A percentile compares a stretch with the other conserved stretches of the same genome.
Conservation (phyloP, 495 filamentous ascomycete species). For the Penicillium lagena region DNA sequence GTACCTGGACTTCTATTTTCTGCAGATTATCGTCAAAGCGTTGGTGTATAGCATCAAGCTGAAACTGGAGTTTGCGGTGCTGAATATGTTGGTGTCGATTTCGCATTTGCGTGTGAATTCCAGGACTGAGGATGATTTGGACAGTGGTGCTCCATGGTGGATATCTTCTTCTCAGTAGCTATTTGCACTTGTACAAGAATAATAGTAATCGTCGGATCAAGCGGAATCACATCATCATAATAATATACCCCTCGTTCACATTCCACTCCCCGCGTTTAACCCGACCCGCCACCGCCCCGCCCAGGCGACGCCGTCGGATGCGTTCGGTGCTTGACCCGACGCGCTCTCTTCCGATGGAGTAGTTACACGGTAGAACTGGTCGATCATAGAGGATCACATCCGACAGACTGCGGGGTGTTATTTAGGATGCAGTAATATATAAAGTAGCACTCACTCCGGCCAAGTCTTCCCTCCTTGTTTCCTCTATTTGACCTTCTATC, state of each 20-base stretch:
- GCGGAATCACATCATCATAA: too few relatives aligned
- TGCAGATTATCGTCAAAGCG: conserved; percentile 42
- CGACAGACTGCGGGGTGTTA: not conserved
- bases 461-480: not conserved
- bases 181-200: too few relatives aligned
- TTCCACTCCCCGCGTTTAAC: not conserved
- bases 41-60: conserved; percentile 49
- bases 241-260: not conserved
- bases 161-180: too few relatives aligned
- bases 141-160: not conserved
- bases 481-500: not conserved
- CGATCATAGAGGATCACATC: not conserved
- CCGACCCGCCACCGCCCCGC: not conserved
- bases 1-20: conserved; percentile 36
- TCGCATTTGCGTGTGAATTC: conserved; percentile 17
- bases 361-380: too few relatives aligned
- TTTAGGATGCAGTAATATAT: not conserved
- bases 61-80: conserved; percentile 50
- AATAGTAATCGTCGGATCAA: too few relatives aligned
- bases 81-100: conserved; percentile 21
- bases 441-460: not conserved
- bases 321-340: too few relatives aligned
- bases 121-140: not conserved
- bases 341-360: too few relatives aligned
- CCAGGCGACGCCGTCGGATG: too few relatives aligned